These are phyloP conservation scores for Trichoderma harzianum DNA, from an alignment of 2,329 filamentous ascomycete genomes.

Conservation along the genomic window DNA sequence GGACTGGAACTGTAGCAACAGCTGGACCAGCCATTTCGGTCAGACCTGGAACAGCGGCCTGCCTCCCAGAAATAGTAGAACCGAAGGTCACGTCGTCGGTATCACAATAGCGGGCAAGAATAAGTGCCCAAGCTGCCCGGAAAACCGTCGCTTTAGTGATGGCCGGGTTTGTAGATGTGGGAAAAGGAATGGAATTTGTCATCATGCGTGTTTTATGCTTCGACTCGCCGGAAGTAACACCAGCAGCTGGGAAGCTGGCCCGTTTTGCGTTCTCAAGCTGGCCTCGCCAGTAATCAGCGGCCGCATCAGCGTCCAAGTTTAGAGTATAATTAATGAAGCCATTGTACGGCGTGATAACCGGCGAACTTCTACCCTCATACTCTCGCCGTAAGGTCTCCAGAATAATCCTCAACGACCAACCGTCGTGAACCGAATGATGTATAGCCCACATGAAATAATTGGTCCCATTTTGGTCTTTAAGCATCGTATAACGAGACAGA, in stretches of 20 bases:
- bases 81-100: conserved; percentile 15
- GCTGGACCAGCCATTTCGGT: conserved; percentile 21
- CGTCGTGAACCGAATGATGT: conserved; percentile 31
- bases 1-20: conserved; percentile 21
- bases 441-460: conserved; percentile 25
- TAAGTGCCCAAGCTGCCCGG: conserved; percentile 29
- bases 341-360: neutral
- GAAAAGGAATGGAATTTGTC: conserved; percentile 4
- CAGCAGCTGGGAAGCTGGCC: conserved; percentile 14
- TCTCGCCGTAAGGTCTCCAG: conserved; percentile 17
- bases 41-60: conserved; percentile 18
- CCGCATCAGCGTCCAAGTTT: conserved; percentile 1
- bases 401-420: conserved; percentile 25
- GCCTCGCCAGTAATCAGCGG: conserved; percentile 19
- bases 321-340: conserved; percentile 12
- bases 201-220: conserved; percentile 10
- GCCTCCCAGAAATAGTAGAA: conserved; percentile 21
- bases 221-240: neutral
- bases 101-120: conserved; percentile 15
- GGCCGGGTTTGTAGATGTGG: neutral
- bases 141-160: conserved; percentile 24
- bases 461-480: neutral
- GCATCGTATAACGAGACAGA: neutral
- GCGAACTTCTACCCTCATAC: neutral
- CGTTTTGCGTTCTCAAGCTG: conserved; percentile 18